Evolutionary conservation across 1,284 basidiomycete species (phyloP).

Genomic region (Ganoderma sinense): DNA sequence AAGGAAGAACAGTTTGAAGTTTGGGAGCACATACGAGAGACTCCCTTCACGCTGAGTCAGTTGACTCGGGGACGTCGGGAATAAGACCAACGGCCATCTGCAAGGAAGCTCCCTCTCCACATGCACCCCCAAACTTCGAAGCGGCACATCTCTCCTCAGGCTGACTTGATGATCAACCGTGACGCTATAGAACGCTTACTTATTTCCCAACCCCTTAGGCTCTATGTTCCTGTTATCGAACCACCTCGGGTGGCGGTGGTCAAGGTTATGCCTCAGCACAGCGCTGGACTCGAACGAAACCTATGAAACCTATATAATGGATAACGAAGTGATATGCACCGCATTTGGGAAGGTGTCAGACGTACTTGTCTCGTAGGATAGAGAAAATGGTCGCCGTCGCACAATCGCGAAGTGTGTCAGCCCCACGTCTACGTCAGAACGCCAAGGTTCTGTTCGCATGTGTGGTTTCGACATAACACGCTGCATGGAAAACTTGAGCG

Average conservation of each 20-base stretch:
- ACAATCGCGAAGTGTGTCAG: background rate
- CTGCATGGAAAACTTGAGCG: background rate
- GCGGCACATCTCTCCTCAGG: background rate
- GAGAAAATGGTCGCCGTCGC: background rate
- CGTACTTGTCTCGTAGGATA: background rate
- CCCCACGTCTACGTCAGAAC: no score
- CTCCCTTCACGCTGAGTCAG: no score
- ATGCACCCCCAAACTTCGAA: no score
- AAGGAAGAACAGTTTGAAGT: no score
- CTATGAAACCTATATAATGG: no score
- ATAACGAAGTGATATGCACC: no score
- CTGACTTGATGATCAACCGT: background rate
- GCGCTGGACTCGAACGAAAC: no score
- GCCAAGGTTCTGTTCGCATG: background rate
- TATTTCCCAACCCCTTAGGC: background rate
- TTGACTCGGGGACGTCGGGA: no score
- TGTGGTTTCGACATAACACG: background rate
- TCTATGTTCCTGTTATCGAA: background rate
- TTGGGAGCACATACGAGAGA: no score
- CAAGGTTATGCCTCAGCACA: no score
- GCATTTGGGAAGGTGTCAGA: background rate
- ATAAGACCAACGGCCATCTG: background rate
- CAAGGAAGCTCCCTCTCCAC: background rate
- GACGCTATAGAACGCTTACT: background rate
- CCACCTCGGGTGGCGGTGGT: no score